Percentiles rank a stretch among this genome's conserved stretches.
These are phyloP conservation scores for Takashimella tepidaria DNA, from an alignment of 1,284 basidiomycete species.

Conservation along the genomic window DNA sequence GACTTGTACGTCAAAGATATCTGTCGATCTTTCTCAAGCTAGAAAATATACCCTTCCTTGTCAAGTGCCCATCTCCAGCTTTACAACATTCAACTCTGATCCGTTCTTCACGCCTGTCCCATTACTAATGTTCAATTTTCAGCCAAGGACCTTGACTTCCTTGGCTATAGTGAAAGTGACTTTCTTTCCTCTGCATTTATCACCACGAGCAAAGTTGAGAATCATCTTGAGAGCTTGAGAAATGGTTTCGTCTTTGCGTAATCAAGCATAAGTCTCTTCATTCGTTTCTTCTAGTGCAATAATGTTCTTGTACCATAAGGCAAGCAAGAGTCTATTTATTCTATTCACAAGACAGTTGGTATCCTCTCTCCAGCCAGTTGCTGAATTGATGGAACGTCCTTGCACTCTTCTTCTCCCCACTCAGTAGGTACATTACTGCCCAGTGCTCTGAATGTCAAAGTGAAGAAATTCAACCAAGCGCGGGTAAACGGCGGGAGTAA, in stretches of 20 bases:
- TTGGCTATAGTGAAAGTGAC: conserved; percentile 13
- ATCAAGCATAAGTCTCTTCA: conserved; percentile 39
- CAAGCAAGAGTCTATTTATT: too few relatives aligned
- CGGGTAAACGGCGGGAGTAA: too few relatives aligned
- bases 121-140: conserved; percentile 25
- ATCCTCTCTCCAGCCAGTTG: too few relatives aligned
- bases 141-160: conserved; percentile 13
- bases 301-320: too few relatives aligned
- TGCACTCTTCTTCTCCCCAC: too few relatives aligned
- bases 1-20: not conserved
- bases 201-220: conserved; percentile 33
- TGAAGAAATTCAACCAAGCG: too few relatives aligned
- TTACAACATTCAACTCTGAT: conserved; percentile 4
- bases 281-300: conserved; percentile 35
- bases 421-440: too few relatives aligned
- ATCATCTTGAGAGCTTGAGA: conserved; percentile 23
- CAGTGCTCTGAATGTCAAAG: too few relatives aligned
- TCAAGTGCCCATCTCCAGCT: not conserved
- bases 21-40: not conserved
- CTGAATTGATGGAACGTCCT: too few relatives aligned
- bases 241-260: conserved; percentile 29
- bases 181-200: conserved; percentile 12
- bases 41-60: not conserved
- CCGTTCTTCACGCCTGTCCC: conserved; percentile 8
- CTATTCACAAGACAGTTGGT: too few relatives aligned